These are phyloP conservation scores for Ceratobasidium sp. DNA, from an alignment of 1,284 basidiomycete species.

Conservation along the genomic window DNA sequence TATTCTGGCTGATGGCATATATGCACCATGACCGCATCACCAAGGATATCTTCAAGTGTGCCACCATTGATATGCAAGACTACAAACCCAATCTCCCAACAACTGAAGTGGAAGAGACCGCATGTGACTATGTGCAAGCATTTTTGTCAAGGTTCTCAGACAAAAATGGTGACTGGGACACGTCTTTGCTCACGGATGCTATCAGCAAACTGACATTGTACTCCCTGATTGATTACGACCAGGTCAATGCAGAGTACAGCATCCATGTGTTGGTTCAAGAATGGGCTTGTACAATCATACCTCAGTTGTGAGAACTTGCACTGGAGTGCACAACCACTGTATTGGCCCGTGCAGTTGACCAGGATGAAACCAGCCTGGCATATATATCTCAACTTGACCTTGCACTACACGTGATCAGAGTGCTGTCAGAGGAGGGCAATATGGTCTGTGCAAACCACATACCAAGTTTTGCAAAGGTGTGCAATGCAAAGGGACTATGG, in stretches of 20 bases:
- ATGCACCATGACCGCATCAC: neutral
- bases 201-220: slow-evolving; percentile 1
- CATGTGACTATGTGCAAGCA: neutral
- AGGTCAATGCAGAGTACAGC: neutral
- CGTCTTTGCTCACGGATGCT: neutral
- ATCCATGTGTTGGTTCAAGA: slow-evolving; percentile 3
- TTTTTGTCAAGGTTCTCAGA: neutral
- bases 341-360: neutral
- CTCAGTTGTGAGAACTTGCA: neutral
- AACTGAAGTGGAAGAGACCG: neutral
- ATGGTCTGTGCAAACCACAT: neutral
- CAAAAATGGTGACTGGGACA: neutral
- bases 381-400: too few species aligned
- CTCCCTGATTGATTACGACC: slow-evolving; percentile 10
- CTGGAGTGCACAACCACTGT: neutral
- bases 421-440: neutral
- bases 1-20: slow-evolving; percentile 3
- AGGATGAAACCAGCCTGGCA: too few species aligned
- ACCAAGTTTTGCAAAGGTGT: slow-evolving; percentile 2
- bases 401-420: neutral
- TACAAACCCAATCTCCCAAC: neutral
- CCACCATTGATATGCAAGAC: neutral
- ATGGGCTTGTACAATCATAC: neutral
- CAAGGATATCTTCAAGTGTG: slow-evolving; percentile 14
- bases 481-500: neutral